Base-by-base conservation (phyloP, 2,329 filamentous ascomycete genomes). In the Acrodontium crateriforme region DNA sequence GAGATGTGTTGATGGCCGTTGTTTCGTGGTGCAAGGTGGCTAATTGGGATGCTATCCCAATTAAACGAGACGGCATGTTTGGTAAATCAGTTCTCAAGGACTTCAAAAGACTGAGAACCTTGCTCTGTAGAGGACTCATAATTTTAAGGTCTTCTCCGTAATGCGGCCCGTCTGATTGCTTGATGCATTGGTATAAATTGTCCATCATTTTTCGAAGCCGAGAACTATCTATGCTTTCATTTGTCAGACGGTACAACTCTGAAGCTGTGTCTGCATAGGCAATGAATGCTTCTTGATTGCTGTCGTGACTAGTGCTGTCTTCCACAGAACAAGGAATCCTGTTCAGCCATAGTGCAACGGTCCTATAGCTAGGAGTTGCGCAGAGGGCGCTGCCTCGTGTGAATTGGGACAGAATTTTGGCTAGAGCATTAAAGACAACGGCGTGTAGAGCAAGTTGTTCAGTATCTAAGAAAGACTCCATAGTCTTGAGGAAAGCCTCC, bases 201-300 rank as follows among this genome's bases (percentile, higher is more conserved):
- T 59, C 59, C 2, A 92, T 63, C 52, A 91, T 77, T n/a, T 64
- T 67, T 21, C 65, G 59, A 6, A 84, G 70, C 25, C 69, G 67
- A 3, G 72, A 63, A 1, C 70, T 59, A 7, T 67, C 67, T 12
- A 93, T 58, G 10, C 71, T 67, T 6, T 63, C 56, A 32, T 76
- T 66, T 25, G 83, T 71, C 4, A 94, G 66, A 1, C 72, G 69
- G 46, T 93, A 92, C 1, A 95, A 65, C 41, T 89, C 76, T 31
- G 73, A 63, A 21, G 89, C 69, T 2, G 78, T 68, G 13, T 74
- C 67, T 1, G 89, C 69, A 56, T 93, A 94, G n/a, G 84, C 79
- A 16, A 81, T 59, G n/a, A 87, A 68, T 8, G 81, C 84, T 31
- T 76, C 75, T 47, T 93, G 82, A 40, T 89, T 91, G 9, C 47